Evolutionary conservation across 2,329 filamentous ascomycete genomes (phyloP).

Genomic region (Sporothrix brunneoviolacea): DNA sequence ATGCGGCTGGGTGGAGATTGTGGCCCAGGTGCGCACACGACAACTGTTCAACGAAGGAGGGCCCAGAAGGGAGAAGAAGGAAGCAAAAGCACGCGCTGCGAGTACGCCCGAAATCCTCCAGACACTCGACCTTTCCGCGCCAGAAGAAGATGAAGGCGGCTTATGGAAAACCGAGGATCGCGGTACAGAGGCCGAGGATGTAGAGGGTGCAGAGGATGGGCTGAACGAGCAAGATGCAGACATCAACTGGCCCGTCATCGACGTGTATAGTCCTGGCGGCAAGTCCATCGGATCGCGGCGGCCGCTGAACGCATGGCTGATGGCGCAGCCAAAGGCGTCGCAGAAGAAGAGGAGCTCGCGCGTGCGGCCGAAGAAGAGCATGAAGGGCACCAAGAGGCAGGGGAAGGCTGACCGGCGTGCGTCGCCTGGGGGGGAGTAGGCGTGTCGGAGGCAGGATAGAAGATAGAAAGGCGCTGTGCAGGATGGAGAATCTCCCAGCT

Average conservation of each 20-base stretch:
- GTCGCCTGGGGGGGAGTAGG: too few species aligned
- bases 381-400: constrained; percentile 21
- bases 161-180: too few species aligned
- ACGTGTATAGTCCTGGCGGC: constrained; percentile 82
- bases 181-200: neutral
- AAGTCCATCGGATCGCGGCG: constrained; percentile 61
- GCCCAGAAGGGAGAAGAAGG: constrained; percentile 16
- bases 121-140: constrained; percentile 25
- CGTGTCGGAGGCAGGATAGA: too few species aligned
- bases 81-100: neutral
- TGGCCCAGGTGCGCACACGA: constrained; percentile 66
- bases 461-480: neutral
- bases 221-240: constrained; percentile 21
- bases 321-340: constrained; percentile 45
- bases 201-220: neutral
- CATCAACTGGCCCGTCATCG: constrained; percentile 60
- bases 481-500: neutral
- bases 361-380: constrained; percentile 17
- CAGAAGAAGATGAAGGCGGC: neutral
- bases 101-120: constrained; percentile 17
- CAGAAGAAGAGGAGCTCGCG: constrained; percentile 22
- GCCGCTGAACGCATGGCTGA: constrained; percentile 66
- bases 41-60: constrained; percentile 29
- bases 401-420: constrained; percentile 13
- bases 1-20: constrained; percentile 86